Evolutionary conservation across 2,329 filamentous ascomycete genomes (phyloP).

Genomic region (Pseudogymnoascus sp.): DNA sequence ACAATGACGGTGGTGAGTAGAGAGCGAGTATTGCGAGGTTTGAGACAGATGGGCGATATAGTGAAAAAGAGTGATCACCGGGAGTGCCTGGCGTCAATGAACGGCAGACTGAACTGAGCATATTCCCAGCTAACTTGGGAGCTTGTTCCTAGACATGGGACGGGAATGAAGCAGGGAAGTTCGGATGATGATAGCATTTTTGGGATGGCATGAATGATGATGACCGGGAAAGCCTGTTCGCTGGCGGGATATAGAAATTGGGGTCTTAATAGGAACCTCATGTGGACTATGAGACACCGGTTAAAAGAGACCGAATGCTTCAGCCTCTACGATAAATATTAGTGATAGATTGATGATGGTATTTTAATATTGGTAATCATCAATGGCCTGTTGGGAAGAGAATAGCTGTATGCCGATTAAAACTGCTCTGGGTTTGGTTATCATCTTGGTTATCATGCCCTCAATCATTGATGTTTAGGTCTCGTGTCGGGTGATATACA

Average conservation of each 20-base stretch:
- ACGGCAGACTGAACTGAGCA: not conserved
- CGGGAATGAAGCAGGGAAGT: not conserved
- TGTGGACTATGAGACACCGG: not conserved
- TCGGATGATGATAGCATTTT: not conserved
- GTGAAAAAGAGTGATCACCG: not conserved
- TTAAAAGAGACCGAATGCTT: not conserved
- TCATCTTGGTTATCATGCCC: not conserved
- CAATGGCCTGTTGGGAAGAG: not conserved
- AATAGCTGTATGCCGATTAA: not conserved
- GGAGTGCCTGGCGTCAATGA: not conserved
- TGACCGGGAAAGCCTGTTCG: not conserved
- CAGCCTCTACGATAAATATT: not conserved
- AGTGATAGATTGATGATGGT: not conserved
- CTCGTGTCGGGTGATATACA: not conserved
- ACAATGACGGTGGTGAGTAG: not conserved
- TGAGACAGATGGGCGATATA: not conserved
- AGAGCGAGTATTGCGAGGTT: not conserved
- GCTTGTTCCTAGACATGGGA: not conserved
- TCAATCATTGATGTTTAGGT: not conserved
- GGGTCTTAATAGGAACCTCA: not conserved
- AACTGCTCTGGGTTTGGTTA: not conserved
- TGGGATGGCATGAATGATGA: not conserved
- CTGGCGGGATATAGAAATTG: not conserved
- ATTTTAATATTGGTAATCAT: not conserved
- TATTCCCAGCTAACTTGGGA: not conserved